Percentiles rank a stretch among this genome's conserved stretches.
phyloP scores from a whole-genome alignment of 2,329 filamentous ascomycete species.

The Scedosporium dehoogii region DNA sequence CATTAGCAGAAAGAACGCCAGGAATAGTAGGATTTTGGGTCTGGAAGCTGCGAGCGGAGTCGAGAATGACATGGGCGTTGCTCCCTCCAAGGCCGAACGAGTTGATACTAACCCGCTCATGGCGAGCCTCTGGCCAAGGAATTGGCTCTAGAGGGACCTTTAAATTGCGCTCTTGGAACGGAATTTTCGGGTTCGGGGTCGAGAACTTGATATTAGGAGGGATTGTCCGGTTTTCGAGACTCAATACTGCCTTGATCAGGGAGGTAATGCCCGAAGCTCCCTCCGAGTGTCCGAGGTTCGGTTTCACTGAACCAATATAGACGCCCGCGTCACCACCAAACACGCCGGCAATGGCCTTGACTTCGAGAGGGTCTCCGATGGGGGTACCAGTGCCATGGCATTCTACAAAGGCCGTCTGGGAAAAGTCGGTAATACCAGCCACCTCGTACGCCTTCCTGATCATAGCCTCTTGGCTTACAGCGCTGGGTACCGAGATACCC shows the following conservation, averaged over 20 bases:
- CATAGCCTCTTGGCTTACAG: conserved; percentile 31
- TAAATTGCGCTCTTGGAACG: conserved; percentile 14
- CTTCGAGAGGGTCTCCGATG: conserved; percentile 31
- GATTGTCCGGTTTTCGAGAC: conserved; percentile 20
- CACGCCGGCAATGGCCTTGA: conserved; percentile 20
- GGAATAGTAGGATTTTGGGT: background rate
- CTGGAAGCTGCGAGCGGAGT: background rate
- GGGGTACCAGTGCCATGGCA: conserved; percentile 35
- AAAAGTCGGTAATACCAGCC: background rate
- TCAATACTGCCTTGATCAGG: conserved; percentile 22
- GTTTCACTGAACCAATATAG: conserved; percentile 23
- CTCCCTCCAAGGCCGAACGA: conserved; percentile 28
- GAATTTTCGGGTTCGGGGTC: conserved; percentile 20
- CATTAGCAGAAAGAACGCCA: background rate
- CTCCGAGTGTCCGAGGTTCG: conserved; percentile 28
- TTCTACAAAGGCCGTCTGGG: conserved; percentile 14
- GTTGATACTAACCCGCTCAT: conserved; percentile 23
- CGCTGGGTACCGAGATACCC: conserved; percentile 46
- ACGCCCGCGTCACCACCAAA: conserved; percentile 17
- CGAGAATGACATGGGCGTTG: conserved; percentile 24
- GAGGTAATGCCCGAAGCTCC: conserved; percentile 20
- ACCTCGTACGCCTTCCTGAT: conserved; percentile 27
- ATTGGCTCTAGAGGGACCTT: conserved; percentile 15
- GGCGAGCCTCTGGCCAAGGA: conserved; percentile 15
- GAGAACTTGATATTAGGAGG: conserved; percentile 22